A percentile compares a stretch with the other conserved stretches of the same genome.
Evolutionary conservation across 179 eudicot genomes (phyloP).

Genomic region (Amaranthus tricolor): DNA sequence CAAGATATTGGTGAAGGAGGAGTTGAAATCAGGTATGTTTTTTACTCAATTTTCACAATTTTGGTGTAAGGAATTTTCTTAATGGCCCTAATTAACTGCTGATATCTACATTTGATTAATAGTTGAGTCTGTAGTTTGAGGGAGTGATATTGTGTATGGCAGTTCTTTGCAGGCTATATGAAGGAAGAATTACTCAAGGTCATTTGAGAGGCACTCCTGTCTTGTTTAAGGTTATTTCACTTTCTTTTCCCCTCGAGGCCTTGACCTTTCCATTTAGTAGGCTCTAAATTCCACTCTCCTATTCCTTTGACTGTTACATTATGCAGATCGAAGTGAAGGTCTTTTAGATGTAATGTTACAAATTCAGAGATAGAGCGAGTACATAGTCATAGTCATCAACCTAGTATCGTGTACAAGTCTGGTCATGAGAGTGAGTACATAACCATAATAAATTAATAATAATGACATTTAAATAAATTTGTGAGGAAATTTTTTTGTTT

Average conservation of each 20-base stretch:
- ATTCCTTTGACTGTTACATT: no score
- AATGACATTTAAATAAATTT: no score
- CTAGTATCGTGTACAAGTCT: no score
- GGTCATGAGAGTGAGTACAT: no score
- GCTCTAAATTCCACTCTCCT: no score
- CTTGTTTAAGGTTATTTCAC: slow-evolving; percentile 60
- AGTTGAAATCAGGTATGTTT: slow-evolving; percentile 69
- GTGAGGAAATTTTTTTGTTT: no score
- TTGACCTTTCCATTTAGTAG: neutral
- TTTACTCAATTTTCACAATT: neutral
- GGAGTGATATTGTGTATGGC: slow-evolving; percentile 44
- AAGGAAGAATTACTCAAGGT: slow-evolving; percentile 89
- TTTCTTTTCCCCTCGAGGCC: neutral
- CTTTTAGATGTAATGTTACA: no score
- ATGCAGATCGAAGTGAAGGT: no score
- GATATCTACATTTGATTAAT: neutral
- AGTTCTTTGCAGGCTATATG: slow-evolving; percentile 81
- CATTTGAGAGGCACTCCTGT: slow-evolving; percentile 69
- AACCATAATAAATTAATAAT: no score
- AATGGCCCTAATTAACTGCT: neutral
- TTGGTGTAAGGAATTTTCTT: no score
- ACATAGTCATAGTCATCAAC: no score
- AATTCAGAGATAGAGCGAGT: no score
- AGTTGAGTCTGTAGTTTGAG: slow-evolving; percentile 11
- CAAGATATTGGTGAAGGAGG: slow-evolving; percentile 94